These are phyloP conservation scores for Lophium mytilinum DNA, from an alignment of 495 filamentous ascomycete genomes.

Conservation along the genomic window DNA sequence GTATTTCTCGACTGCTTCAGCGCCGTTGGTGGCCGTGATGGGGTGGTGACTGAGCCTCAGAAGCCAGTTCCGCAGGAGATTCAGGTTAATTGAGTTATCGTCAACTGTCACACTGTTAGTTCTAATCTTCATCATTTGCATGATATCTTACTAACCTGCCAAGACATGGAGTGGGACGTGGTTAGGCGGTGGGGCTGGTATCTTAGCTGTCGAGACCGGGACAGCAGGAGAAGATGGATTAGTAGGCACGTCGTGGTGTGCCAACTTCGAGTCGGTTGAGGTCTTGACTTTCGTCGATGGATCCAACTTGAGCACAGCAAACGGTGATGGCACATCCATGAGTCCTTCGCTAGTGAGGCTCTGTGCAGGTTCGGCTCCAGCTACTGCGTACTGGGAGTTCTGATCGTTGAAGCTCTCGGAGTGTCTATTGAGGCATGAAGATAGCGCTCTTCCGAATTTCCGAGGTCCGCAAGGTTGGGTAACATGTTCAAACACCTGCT, in stretches of 20 bases:
- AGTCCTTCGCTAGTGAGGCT: slow-evolving; percentile 1
- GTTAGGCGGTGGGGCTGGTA: no score
- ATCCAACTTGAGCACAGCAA: no score
- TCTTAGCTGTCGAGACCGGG: no score
- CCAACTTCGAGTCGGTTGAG: no score
- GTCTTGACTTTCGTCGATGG: no score
- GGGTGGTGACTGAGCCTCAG: slow-evolving; percentile 44
- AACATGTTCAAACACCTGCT: slow-evolving; percentile 20
- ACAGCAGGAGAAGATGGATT: no score
- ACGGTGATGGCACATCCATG: no score
- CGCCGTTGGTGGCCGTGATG: slow-evolving; percentile 49
- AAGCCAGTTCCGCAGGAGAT: slow-evolving; percentile 46
- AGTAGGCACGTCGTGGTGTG: no score
- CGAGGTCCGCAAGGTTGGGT: slow-evolving; percentile 20
- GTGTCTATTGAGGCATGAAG: slow-evolving; percentile 12
- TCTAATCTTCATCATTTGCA: no score
- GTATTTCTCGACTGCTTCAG: slow-evolving; percentile 49
- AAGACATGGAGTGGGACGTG: background rate
- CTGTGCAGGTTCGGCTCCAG: background rate
- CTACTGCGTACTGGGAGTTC: background rate
- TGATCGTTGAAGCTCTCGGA: no score
- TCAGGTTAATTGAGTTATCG: slow-evolving; percentile 69
- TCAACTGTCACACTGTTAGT: slow-evolving; percentile 55
- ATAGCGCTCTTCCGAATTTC: slow-evolving; percentile 16
- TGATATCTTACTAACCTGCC: background rate